Evolutionary conservation across 2,329 filamentous ascomycete genomes (phyloP).

Genomic region (Gnomoniopsis smithogilvyi): DNA sequence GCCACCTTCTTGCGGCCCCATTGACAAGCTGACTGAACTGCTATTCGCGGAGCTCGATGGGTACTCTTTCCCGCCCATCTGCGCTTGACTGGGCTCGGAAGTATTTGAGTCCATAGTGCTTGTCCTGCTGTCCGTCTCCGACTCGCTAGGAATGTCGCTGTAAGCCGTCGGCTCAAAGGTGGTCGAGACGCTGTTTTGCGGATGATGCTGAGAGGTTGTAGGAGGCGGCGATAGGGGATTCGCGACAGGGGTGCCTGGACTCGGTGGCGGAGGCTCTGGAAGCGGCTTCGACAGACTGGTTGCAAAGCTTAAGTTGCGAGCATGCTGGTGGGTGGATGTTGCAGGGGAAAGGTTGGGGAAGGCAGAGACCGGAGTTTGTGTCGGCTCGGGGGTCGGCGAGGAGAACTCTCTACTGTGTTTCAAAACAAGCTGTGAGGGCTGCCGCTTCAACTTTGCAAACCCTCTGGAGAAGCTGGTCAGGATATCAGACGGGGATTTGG

Average conservation of each 20-base stretch:
- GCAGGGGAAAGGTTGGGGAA: conserved; percentile 20
- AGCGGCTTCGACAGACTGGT: conserved; percentile 57
- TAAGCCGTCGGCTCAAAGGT: conserved; percentile 31
- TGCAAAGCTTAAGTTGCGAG: conserved; percentile 50
- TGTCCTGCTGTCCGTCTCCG: conserved; percentile 37
- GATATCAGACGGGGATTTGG: conserved; percentile 43
- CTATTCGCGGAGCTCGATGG: conserved; percentile 39
- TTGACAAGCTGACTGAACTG: conserved; percentile 40
- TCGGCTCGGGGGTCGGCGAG: conserved; percentile 23
- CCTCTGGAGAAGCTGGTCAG: conserved; percentile 51
- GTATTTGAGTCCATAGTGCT: conserved; percentile 48
- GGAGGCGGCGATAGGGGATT: conserved; percentile 21
- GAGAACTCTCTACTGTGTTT: conserved; percentile 27
- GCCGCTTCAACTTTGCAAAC: conserved; percentile 38
- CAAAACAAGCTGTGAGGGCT: conserved; percentile 40
- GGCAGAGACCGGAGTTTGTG: conserved; percentile 27
- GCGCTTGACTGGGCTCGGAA: conserved; percentile 16
- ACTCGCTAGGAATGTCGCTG: conserved; percentile 14
- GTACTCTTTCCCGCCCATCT: conserved; percentile 16
- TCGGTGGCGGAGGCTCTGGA: conserved; percentile 45
- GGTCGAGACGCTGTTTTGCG: conserved; percentile 26
- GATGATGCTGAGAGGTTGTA: conserved; percentile 14
- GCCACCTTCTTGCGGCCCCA: conserved; percentile 38
- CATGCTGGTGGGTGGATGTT: conserved; percentile 40
- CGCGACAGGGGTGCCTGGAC: conserved; percentile 30